These are phyloP conservation scores for Metarhizium anisopliae DNA, from an alignment of 2,329 filamentous ascomycete species.

Conservation along the genomic window DNA sequence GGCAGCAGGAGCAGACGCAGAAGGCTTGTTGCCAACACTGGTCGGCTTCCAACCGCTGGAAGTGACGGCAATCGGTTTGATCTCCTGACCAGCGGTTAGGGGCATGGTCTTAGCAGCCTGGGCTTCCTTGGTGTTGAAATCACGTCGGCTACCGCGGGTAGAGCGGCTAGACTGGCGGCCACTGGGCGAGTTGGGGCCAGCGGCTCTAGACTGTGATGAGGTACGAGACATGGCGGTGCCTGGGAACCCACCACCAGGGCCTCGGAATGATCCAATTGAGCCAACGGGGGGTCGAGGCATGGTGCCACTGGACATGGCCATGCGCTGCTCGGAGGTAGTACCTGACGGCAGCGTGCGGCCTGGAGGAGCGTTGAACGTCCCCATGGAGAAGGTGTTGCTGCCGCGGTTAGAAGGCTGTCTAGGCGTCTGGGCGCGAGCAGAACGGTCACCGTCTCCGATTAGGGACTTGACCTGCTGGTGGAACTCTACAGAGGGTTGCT, in stretches of 20 bases:
- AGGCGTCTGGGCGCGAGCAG: constrained; percentile 49
- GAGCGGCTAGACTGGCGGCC: constrained; percentile 53
- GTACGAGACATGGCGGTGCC: constrained; percentile 58
- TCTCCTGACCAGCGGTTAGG: constrained; percentile 70
- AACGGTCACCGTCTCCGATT: constrained; percentile 67
- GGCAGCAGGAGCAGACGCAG: constrained; percentile 27
- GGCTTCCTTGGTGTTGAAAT: constrained; percentile 51
- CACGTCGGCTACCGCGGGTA: constrained; percentile 56
- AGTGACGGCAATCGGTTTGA: constrained; percentile 70
- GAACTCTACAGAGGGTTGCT: constrained; percentile 93
- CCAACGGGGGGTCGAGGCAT: constrained; percentile 39
- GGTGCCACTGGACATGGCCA: constrained; percentile 51
- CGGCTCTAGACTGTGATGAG: constrained; percentile 48
- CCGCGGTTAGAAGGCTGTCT: constrained; percentile 44
- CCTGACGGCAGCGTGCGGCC: constrained; percentile 58
- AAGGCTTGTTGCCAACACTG: constrained; percentile 46
- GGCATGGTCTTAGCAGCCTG: constrained; percentile 83
- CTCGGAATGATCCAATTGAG: constrained; percentile 28
- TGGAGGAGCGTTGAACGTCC: constrained; percentile 49
- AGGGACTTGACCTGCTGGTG: constrained; percentile 78
- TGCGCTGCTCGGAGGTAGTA: constrained; percentile 70
- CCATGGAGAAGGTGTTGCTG: constrained; percentile 54
- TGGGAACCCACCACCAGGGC: constrained; percentile 49
- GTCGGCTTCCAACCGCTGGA: constrained; percentile 83
- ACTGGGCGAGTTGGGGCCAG: constrained; percentile 59